Conservation (phyloP, 768 basidiomycete genomes). For the Boletus reticuloceps region DNA sequence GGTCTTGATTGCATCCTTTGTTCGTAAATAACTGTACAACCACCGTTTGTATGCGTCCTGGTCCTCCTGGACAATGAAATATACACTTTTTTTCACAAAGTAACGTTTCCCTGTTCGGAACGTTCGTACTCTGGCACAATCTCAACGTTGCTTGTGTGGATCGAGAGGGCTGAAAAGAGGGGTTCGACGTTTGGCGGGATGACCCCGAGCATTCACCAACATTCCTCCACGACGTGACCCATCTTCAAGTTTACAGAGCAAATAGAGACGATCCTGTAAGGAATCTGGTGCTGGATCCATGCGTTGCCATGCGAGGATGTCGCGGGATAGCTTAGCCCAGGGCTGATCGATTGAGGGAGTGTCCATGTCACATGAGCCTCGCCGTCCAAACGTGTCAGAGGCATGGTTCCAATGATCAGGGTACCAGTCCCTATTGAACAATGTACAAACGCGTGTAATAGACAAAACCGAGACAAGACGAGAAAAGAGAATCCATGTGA, state of each 20-base stretch:
- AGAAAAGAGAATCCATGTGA: constrained; percentile 15
- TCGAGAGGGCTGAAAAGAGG: background rate
- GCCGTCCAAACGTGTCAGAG: background rate
- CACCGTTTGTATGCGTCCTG: too few relatives aligned
- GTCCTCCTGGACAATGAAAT: too few relatives aligned
- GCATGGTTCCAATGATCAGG: constrained; percentile 6
- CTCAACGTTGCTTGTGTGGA: too few relatives aligned
- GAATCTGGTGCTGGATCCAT: background rate
- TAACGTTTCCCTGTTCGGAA: too few relatives aligned
- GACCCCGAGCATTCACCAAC: background rate
- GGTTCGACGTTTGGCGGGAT: background rate
- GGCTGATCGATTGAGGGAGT: too few relatives aligned
- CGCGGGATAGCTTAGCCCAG: too few relatives aligned
- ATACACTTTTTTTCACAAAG: too few relatives aligned
- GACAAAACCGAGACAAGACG: constrained; percentile 9
- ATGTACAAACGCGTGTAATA: constrained; percentile 16
- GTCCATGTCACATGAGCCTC: too few relatives aligned
- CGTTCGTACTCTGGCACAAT: too few relatives aligned
- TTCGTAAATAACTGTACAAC: too few relatives aligned
- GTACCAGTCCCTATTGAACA: constrained; percentile 23
- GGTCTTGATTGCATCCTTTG: too few relatives aligned
- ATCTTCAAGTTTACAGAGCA: constrained; percentile 4
- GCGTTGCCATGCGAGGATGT: background rate
- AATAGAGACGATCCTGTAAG: constrained; percentile 1
- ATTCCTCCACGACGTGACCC: constrained; percentile 6